Evolutionary conservation across 768 basidiomycete species (phyloP), one percentile per base, ranked within the genome.

Genomic region (Favolaschia claudopus): DNA sequence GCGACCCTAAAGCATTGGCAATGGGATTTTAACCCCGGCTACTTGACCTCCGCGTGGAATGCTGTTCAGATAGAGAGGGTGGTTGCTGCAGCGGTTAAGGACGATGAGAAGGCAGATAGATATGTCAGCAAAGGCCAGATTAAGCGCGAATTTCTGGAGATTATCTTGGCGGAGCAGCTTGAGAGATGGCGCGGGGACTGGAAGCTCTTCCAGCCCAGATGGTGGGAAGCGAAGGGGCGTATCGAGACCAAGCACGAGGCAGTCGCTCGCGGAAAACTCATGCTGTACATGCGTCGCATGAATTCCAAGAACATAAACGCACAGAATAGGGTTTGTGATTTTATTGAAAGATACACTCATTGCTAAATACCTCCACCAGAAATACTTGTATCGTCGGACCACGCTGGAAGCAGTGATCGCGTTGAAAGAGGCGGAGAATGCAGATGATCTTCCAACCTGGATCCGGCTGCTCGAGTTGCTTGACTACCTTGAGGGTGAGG

Each of bases 391-490:
- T 28, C 43, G 58, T 4, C n/a, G 31, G 1, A 37, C 19, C n/a
- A 63, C 58, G 8, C 31, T 50, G 3, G 45, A 63, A 22, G 28
- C 38, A 15, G 44, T 53, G n/a, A 55, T 63, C 22, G 28, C 29
- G 22, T 19, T 63, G 19, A 63, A 63, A 34, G 20, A 28, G n/a
- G 15, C 37, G 19, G 33, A 32, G 2, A 43, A 38, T 45, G 49
- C 44, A 13, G 2, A 7, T 3, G 51, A 59, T 19, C 44, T 63
- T 32, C 40, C 15, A 19, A 39, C 62, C 3, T 63, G 62, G 58
- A 37, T 48, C 20, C 45, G 58, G n/a, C 39, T 63, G n/a, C 27
- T 24, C n/a, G 20, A 56, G 14, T 13, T 61, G 25, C 38, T 61
- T 3, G 19, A 63, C 8, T 25, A 50, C 15, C 49, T 63, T 19